Evolutionary conservation across 2,329 filamentous ascomycete species (phyloP).

Genomic region (Xylariaceae sp.): DNA sequence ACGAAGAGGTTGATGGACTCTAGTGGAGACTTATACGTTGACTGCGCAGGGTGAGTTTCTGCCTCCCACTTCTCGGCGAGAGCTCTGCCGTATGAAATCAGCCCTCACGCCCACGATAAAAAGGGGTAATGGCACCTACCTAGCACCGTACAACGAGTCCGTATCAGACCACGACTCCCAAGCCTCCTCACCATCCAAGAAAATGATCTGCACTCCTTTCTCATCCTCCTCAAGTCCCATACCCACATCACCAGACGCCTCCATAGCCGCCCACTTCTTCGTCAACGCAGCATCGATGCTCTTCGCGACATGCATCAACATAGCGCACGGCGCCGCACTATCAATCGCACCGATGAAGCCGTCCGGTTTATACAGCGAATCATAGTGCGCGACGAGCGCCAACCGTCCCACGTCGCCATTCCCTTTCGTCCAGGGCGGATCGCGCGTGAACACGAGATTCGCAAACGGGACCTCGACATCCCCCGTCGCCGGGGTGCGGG

Average conservation of each 20-base stretch:
- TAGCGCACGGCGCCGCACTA: conserved; percentile 88
- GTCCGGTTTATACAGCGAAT: conserved; percentile 71
- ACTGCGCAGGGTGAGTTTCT: conserved; percentile 61
- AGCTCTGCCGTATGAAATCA: conserved; percentile 39
- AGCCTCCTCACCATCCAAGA: conserved; percentile 92
- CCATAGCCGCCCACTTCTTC: conserved; percentile 73
- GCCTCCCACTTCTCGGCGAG: conserved; percentile 79
- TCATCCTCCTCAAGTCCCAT: conserved; percentile 64
- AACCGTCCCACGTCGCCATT: conserved; percentile 72
- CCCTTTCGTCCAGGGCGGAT: conserved; percentile 70
- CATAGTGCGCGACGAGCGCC: conserved; percentile 90
- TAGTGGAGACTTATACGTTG: conserved; percentile 69
- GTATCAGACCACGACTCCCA: conserved; percentile 72
- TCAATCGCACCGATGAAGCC: conserved; percentile 94
- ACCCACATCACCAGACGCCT: conserved; percentile 49
- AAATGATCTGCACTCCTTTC: conserved; percentile 79
- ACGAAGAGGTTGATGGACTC: conserved; percentile 82
- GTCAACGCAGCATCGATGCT: conserved; percentile 75
- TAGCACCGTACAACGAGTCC: conserved; percentile 84
- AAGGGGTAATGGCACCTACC: conserved; percentile 42
- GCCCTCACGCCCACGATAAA: neutral
- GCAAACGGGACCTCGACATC: conserved; percentile 70
- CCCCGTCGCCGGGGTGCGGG: conserved; percentile 70
- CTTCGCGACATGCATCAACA: conserved; percentile 80
- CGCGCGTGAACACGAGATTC: conserved; percentile 80